Percentiles rank a stretch among this genome's conserved stretches.
phyloP scores from a whole-genome alignment of 2,329 filamentous ascomycete species.

The Penicillium sp. region DNA sequence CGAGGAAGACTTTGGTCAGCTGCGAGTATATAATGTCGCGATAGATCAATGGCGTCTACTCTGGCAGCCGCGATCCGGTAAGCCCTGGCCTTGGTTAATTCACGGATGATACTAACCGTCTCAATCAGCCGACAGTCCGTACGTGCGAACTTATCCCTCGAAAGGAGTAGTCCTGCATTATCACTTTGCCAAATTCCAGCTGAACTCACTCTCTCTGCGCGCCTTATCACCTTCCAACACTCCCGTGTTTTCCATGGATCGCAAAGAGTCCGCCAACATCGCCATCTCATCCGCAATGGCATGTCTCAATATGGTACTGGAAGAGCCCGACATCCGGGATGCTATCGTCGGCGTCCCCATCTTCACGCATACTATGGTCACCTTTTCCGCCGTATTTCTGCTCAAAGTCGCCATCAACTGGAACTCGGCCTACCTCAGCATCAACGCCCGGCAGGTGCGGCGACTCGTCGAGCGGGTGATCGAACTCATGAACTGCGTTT shows the following conservation, averaged over 20 bases:
- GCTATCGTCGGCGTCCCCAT: slow-evolving; percentile 50
- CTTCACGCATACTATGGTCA: slow-evolving; percentile 48
- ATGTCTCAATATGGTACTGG: slow-evolving; percentile 47
- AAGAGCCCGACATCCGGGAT: slow-evolving; percentile 50
- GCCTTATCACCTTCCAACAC: slow-evolving; percentile 45
- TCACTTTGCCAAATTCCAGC: slow-evolving; percentile 54
- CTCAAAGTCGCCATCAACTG: slow-evolving; percentile 47
- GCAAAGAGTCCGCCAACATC: slow-evolving; percentile 46
- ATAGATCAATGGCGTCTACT: slow-evolving; percentile 54
- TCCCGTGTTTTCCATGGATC: slow-evolving; percentile 44
- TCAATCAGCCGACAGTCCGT: slow-evolving; percentile 41
- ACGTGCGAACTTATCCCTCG: slow-evolving; percentile 50
- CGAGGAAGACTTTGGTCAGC: slow-evolving; percentile 52
- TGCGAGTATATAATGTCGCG: slow-evolving; percentile 46
- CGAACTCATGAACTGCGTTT: slow-evolving; percentile 41
- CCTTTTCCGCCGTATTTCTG: slow-evolving; percentile 47
- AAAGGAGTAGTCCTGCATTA: slow-evolving; percentile 54
- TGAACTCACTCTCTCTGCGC: slow-evolving; percentile 46
- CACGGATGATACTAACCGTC: slow-evolving; percentile 5
- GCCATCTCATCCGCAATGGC: slow-evolving; percentile 50
- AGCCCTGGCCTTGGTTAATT: slow-evolving; percentile 13
- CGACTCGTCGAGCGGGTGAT: slow-evolving; percentile 41
- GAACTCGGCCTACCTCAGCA: slow-evolving; percentile 43
- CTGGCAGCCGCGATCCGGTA: slow-evolving; percentile 48
- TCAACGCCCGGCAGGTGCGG: slow-evolving; percentile 40